Conservation (phyloP, 2,329 filamentous ascomycete species). For the Chaetomiaceae sp. region DNA sequence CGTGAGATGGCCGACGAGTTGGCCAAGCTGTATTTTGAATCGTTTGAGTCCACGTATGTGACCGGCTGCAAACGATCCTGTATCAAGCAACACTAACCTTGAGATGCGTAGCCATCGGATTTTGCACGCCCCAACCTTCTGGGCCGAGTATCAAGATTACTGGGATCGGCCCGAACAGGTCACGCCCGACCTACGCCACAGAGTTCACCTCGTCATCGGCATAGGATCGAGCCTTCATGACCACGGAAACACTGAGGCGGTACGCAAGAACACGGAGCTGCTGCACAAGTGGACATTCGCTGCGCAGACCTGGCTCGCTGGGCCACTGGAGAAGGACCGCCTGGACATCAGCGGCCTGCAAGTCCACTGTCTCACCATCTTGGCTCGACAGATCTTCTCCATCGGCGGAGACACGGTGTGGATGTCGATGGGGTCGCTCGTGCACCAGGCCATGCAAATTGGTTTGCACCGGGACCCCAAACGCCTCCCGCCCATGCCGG, state of each 20-base stretch:
- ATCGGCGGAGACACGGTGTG: constrained; percentile 37
- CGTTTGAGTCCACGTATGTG: constrained; percentile 41
- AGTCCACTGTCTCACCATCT: constrained; percentile 33
- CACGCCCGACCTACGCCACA: constrained; percentile 26
- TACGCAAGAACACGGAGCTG: constrained; percentile 22
- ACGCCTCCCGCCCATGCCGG: constrained; percentile 30
- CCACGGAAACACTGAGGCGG: constrained; percentile 13
- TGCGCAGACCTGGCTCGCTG: constrained; percentile 37
- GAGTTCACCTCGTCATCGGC: constrained; percentile 36
- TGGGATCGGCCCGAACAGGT: constrained; percentile 35
- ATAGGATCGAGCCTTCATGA: constrained; percentile 34
- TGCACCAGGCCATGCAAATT: constrained; percentile 40
- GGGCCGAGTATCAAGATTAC: constrained; percentile 41
- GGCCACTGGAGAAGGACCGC: constrained; percentile 34
- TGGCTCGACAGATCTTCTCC: constrained; percentile 37
- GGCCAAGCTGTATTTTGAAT: constrained; percentile 41
- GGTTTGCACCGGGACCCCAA: constrained; percentile 39
- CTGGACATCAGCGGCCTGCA: constrained; percentile 31
- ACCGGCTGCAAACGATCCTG: neutral
- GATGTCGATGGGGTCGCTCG: constrained; percentile 36
- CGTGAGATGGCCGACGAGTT: constrained; percentile 35
- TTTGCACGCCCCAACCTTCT: constrained; percentile 47
- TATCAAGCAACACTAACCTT: neutral
- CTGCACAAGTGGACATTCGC: constrained; percentile 36
- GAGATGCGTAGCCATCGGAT: constrained; percentile 34